Base-by-base conservation (phyloP, 2,329 filamentous ascomycete species). In the Rutstroemia sp. region DNA sequence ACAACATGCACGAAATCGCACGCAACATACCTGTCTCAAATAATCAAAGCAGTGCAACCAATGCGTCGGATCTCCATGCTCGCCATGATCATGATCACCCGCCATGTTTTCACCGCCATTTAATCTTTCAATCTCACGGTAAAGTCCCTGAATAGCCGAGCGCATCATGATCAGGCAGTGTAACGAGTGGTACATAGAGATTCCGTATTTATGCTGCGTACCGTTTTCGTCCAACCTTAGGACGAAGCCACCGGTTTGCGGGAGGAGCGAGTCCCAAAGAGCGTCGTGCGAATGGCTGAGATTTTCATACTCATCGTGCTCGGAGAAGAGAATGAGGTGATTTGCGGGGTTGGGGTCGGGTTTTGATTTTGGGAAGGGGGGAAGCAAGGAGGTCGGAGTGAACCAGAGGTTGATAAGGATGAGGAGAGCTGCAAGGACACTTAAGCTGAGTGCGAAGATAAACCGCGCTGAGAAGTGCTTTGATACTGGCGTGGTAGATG, bases 41-140 rank as follows among this genome's bases (percentile, higher is more conserved):
- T 56, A 56, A 30, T 56, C 54, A 51, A 56, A 56, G 30, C 54
- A 56, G 48, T 56, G 54, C 14, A 56, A 40, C 54, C 48, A 51
- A 52, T 56, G 54, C 30, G 39, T 9, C 38, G 53, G 47, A 50
- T 55, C 38, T 19, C 12, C 21, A 25, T 55, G 53, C n/a, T 36
- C 53, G 42, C 49, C 39, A 44, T 50, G 5, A 44, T 55, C 19
- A 3, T 17, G 21, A 7, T 12, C 36, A n/a, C 52, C 36, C 16
- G 40, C 27, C 10, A 23, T 30, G 6, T 40, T 23, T 25, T 8
- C 14, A 5, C 9, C 25, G 9, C 14, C 19, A 3, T 27, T 14
- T 9, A 46, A 16, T 9, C 36, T 40, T 42, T 47, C 54, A 25
- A 56, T 52, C 21, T 56, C 48, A 30, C 27, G 23, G 21, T 52